A percentile compares a stretch with the other conserved stretches of the same genome.
Evolutionary conservation across 331 rosid genomes (phyloP).

Genomic region (Spiraea crenata): DNA sequence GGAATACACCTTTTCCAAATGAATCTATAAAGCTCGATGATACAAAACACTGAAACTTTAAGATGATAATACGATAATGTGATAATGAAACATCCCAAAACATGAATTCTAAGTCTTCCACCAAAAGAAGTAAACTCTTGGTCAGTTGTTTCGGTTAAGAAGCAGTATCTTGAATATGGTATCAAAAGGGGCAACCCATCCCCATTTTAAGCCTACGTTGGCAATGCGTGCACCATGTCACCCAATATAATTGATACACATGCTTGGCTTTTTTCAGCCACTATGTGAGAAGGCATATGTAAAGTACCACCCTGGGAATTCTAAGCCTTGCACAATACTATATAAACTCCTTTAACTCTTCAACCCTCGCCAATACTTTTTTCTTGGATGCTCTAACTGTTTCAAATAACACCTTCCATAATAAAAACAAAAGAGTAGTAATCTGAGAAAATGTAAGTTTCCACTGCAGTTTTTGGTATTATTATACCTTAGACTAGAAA

Average conservation of each 20-base stretch:
- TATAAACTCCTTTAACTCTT: not conserved
- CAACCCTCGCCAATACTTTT: not conserved
- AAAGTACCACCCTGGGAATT: not conserved
- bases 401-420: not conserved
- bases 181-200: not conserved
- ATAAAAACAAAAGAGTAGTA: not conserved
- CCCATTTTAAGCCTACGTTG: not conserved
- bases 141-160: not conserved
- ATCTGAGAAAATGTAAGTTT: not conserved
- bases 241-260: not conserved
- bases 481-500: too few species aligned
- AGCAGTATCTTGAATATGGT: not conserved
- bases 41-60: not conserved
- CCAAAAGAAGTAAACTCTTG: not conserved
- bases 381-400: not conserved
- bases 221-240: not conserved
- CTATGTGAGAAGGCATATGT: not conserved
- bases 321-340: not conserved
- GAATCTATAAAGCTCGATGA: not conserved
- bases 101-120: not conserved
- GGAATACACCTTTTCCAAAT: slow-evolving; percentile 8
- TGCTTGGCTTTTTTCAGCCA: not conserved
- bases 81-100: not conserved
- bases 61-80: not conserved
- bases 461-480: not conserved